Conservation (phyloP, 1,284 basidiomycete genomes). For the Boletellus dicymbophilus region DNA sequence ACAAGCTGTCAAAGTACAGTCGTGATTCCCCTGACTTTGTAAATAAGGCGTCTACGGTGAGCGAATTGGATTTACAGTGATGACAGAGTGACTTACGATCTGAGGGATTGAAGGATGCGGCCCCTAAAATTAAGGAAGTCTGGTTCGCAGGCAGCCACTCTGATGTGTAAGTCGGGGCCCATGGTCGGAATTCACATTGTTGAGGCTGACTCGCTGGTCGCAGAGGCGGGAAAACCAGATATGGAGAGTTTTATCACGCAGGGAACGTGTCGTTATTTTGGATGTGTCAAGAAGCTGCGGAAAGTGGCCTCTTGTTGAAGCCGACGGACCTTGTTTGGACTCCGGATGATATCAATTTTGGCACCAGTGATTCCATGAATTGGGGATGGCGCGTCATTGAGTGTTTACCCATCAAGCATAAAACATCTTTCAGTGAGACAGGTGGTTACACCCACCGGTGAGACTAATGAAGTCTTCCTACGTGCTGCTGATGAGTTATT, state of each 20-base stretch:
- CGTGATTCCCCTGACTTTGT: no score
- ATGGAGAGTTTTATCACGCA: constrained; percentile 10
- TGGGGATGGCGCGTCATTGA: constrained; percentile 20
- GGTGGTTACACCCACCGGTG: constrained; percentile 15
- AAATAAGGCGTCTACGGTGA: no score
- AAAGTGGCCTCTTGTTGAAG: constrained; percentile 18
- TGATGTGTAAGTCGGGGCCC: constrained; percentile 26
- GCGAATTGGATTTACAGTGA: no score
- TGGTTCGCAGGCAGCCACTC: constrained; percentile 16
- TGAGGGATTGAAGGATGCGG: background rate
- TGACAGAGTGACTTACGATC: no score
- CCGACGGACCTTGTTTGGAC: constrained; percentile 23
- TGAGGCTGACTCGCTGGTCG: background rate
- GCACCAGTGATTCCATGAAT: constrained; percentile 4
- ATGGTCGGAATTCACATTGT: background rate
- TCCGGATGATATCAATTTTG: constrained; percentile 23
- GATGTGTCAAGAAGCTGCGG: constrained; percentile 27
- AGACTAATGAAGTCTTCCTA: background rate
- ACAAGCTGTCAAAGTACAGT: background rate
- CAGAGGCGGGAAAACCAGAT: constrained; percentile 23
- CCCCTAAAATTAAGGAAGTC: constrained; percentile 24
- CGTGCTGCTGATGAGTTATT: no score
- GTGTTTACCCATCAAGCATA: constrained; percentile 25
- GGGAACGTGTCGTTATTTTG: constrained; percentile 30
- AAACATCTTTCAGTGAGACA: constrained; percentile 17